Percentiles rank a stretch among this genome's conserved stretches.
phyloP scores from a whole-genome alignment of 345 rosid species.

The Rhodomyrtus tomentosa region DNA sequence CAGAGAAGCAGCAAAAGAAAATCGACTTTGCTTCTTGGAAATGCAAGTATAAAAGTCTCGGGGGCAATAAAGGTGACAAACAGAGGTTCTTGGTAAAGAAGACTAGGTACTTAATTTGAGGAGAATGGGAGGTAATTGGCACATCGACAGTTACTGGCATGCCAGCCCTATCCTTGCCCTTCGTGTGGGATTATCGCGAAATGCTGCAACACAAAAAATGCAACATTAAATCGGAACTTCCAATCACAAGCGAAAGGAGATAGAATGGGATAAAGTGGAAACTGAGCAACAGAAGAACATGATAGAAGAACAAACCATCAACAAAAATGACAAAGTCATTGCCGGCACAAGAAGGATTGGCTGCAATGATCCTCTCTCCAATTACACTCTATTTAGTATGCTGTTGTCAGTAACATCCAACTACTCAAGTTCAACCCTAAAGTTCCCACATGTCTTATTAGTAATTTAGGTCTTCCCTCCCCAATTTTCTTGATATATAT shows the following conservation, averaged over 20 bases:
- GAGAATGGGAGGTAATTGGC: background rate
- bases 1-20: background rate
- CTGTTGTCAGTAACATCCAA: background rate
- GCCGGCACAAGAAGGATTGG: background rate
- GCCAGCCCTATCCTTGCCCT: background rate
- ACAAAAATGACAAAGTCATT: background rate
- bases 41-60: background rate
- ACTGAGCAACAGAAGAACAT: background rate
- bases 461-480: background rate
- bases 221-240: background rate
- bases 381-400: background rate
- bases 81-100: background rate
- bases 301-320: background rate
- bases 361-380: background rate
- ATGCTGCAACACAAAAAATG: background rate
- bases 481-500: background rate
- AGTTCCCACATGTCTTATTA: background rate
- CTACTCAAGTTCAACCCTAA: background rate
- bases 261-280: fast-evolving
- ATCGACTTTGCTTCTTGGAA: background rate
- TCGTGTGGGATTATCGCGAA: background rate
- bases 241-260: background rate
- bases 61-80: background rate
- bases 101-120: background rate
- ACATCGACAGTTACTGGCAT: background rate